phyloP scores from a whole-genome alignment of 2,329 filamentous ascomycete genomes.

The Talaromyces sp. region DNA sequence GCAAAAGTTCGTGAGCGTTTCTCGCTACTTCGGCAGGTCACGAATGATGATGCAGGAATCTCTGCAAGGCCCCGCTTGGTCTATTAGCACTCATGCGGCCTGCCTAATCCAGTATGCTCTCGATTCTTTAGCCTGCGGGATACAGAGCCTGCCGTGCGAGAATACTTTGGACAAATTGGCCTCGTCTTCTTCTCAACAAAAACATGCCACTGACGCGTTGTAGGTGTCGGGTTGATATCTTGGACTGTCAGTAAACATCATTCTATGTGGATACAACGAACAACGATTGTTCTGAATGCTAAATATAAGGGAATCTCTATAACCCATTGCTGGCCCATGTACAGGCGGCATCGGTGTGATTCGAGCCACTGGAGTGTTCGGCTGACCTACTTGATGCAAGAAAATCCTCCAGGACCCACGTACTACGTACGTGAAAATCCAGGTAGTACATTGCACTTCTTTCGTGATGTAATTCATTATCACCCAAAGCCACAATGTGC shows the following conservation, averaged over 20 bases:
- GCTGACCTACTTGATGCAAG: neutral
- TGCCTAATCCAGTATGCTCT: constrained; percentile 9
- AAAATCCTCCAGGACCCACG: neutral
- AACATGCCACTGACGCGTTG: neutral
- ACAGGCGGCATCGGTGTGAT: neutral
- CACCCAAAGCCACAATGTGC: neutral
- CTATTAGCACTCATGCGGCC: constrained; percentile 1
- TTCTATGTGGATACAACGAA: neutral
- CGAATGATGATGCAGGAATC: constrained; percentile 6
- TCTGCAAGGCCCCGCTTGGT: constrained; percentile 8
- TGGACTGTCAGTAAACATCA: neutral
- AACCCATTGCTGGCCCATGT: neutral
- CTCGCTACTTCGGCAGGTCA: neutral
- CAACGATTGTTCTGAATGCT: neutral
- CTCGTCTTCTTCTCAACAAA: neutral
- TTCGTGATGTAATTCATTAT: neutral
- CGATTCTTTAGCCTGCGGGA: neutral
- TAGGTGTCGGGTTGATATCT: neutral
- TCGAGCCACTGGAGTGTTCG: neutral
- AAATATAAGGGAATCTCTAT: neutral
- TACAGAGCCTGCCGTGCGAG: neutral
- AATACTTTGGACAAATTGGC: neutral
- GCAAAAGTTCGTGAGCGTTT: neutral
- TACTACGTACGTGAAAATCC: neutral
- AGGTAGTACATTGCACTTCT: neutral